phyloP scores from a whole-genome alignment of 352 stramenopile genomes.

The Phytophthora rubi region DNA sequence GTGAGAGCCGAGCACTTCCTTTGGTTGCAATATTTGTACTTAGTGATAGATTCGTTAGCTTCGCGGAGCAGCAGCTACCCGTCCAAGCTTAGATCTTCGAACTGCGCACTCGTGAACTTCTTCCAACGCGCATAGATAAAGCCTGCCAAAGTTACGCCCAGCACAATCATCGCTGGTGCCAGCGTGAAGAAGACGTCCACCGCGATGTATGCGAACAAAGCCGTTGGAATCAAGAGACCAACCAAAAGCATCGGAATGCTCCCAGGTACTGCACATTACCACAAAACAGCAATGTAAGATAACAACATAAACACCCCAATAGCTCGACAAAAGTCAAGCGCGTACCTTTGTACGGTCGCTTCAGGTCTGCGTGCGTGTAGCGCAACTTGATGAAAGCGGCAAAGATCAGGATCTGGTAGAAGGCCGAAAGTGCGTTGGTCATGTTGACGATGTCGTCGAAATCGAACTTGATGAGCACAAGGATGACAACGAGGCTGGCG shows the following conservation, averaged over 20 bases:
- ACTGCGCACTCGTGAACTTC: slow-evolving; percentile 56
- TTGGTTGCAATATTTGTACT: slow-evolving; percentile 21
- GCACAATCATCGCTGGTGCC: slow-evolving; percentile 48
- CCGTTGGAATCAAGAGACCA: slow-evolving; percentile 42
- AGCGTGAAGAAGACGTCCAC: slow-evolving; percentile 57
- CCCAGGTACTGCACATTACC: slow-evolving; percentile 39
- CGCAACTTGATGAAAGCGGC: slow-evolving; percentile 91
- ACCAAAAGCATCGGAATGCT: slow-evolving; percentile 42
- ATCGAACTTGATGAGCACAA: slow-evolving; percentile 62
- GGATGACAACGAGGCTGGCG: slow-evolving; percentile 52
- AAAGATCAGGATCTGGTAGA: slow-evolving; percentile 90
- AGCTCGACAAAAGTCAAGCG: not conserved
- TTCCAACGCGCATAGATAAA: slow-evolving; percentile 49
- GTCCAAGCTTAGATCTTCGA: slow-evolving; percentile 37
- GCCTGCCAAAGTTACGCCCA: slow-evolving; percentile 41
- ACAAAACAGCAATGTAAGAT: slow-evolving; percentile 13
- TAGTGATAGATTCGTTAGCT: slow-evolving; percentile 2
- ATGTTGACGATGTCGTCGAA: slow-evolving; percentile 87
- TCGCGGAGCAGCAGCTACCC: slow-evolving; percentile 9
- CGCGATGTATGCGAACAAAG: slow-evolving; percentile 51
- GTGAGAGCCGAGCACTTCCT: too few relatives aligned
- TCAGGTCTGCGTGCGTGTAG: slow-evolving; percentile 46
- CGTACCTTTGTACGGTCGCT: slow-evolving; percentile 52
- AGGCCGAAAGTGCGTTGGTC: slow-evolving; percentile 91
- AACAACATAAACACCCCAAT: not conserved